A percentile compares a stretch with the other conserved stretches of the same genome.
These are phyloP conservation scores for Scedosporium boydii DNA, from an alignment of 2,329 filamentous ascomycete species.

Conservation along the genomic window DNA sequence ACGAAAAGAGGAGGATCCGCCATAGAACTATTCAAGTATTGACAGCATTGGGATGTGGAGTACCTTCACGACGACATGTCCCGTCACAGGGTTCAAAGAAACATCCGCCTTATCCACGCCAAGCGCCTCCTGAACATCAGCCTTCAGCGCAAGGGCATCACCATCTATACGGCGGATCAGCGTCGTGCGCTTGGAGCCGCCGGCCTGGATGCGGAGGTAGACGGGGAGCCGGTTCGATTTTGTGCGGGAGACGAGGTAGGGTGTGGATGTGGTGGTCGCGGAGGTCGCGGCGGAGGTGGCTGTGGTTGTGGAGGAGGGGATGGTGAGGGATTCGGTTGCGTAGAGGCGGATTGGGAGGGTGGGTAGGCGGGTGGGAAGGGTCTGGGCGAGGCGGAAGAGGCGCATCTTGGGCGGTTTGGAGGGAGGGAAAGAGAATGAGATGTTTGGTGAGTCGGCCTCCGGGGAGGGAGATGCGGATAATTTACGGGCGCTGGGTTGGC, in stretches of 20 bases:
- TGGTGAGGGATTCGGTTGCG: conserved; percentile 11
- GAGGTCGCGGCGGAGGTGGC: conserved; percentile 32
- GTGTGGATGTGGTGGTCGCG: conserved; percentile 47
- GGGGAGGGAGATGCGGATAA: neutral
- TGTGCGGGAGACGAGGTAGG: conserved; percentile 67
- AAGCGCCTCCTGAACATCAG: conserved; percentile 46
- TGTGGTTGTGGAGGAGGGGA: conserved; percentile 9
- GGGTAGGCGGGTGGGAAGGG: conserved; percentile 8
- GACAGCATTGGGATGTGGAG: conserved; percentile 10
- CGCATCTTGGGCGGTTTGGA: conserved; percentile 3
- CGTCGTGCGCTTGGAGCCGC: conserved; percentile 68
- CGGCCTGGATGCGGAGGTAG: conserved; percentile 64
- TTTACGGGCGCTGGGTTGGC: too few relatives aligned
- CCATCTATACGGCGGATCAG: conserved; percentile 73
- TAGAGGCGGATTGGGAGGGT: conserved; percentile 2
- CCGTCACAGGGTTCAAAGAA: conserved; percentile 49
- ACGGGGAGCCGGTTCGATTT: conserved; percentile 62
- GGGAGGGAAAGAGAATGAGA: neutral
- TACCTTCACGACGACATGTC: conserved; percentile 69
- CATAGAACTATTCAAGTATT: neutral
- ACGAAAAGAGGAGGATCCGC: neutral
- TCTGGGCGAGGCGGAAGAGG: conserved; percentile 3
- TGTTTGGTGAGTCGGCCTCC: neutral
- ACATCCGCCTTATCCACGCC: conserved; percentile 45
- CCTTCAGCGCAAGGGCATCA: conserved; percentile 51